Conservation (phyloP, 805 yeast species). For the Lachancea meyersii region DNA sequence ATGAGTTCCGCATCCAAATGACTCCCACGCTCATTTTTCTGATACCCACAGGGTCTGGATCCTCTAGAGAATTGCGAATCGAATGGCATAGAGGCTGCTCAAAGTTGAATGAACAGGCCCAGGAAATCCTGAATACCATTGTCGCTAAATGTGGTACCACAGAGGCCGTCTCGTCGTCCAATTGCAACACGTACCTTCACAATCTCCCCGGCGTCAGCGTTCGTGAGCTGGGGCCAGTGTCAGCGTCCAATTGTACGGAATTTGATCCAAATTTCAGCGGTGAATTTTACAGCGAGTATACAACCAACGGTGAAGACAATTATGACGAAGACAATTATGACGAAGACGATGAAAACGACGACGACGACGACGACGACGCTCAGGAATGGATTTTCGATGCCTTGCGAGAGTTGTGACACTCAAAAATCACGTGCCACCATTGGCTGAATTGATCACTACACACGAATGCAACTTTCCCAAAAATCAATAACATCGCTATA, state of each 20-base stretch:
- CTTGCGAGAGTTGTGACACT: conserved; percentile 5
- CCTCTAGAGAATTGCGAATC: conserved; percentile 7
- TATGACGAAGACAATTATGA: conserved; percentile 7
- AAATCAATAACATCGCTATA: too few species aligned
- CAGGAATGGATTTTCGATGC: conserved; percentile 15
- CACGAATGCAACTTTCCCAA: too few species aligned
- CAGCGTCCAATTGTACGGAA: background rate
- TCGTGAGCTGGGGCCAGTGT: background rate
- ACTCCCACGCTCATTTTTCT: conserved; percentile 12
- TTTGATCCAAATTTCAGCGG: background rate
- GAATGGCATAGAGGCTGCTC: conserved; percentile 10
- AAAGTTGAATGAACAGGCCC: conserved; percentile 7
- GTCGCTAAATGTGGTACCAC: background rate
- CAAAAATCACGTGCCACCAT: background rate
- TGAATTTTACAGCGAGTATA: background rate
- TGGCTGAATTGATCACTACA: too few species aligned
- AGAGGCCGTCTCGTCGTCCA: background rate
- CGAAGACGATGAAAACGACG: conserved; percentile 22
- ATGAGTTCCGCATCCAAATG: conserved; percentile 11
- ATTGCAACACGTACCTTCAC: conserved; percentile 1
- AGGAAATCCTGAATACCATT: background rate
- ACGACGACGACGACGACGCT: too few species aligned
- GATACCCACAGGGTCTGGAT: background rate
- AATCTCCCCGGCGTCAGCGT: background rate
- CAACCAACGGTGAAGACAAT: background rate